phyloP scores from a whole-genome alignment of 352 stramenopile genomes.

The Hyphochytrium catenoides region DNA sequence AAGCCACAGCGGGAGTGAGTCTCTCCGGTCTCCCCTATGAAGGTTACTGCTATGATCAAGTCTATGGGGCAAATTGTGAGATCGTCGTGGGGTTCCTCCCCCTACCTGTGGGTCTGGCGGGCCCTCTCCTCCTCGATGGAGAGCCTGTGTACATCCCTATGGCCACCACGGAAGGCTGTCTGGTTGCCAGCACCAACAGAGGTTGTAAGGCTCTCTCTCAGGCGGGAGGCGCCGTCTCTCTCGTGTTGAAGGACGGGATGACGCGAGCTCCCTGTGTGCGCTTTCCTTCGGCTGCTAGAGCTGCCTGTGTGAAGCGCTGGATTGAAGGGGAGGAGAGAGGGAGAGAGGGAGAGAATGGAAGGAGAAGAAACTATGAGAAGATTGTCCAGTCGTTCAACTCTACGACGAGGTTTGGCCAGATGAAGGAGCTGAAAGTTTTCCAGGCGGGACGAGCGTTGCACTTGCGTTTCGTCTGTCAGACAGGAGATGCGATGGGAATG shows the following conservation, averaged over 20 bases:
- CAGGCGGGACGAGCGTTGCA: conserved; percentile 64
- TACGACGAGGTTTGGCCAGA: conserved; percentile 62
- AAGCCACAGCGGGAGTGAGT: conserved; percentile 8
- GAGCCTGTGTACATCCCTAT: conserved; percentile 62
- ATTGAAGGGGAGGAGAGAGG: conserved; percentile 15
- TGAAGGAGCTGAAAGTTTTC: conserved; percentile 30
- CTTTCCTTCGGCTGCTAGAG: conserved; percentile 18
- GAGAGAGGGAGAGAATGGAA: too few relatives aligned
- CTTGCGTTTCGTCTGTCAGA: conserved; percentile 54
- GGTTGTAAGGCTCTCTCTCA: conserved; percentile 58
- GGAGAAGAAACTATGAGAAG: conserved; percentile 34
- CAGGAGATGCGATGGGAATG: conserved; percentile 80
- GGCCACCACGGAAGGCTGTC: conserved; percentile 69
- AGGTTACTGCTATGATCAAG: conserved; percentile 32
- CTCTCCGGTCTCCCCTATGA: conserved; percentile 5
- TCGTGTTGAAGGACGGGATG: conserved; percentile 60
- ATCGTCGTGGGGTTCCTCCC: conserved; percentile 70
- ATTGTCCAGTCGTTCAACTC: conserved; percentile 56
- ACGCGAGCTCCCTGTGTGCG: conserved; percentile 60
- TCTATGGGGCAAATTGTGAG: conserved; percentile 70
- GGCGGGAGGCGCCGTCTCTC: conserved; percentile 24
- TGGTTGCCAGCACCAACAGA: conserved; percentile 64
- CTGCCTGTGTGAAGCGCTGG: conserved; percentile 21
- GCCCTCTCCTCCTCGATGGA: conserved; percentile 55
- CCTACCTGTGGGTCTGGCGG: conserved; percentile 58